A percentile compares a stretch with the other conserved stretches of the same genome.
Conservation (phyloP, 495 filamentous ascomycete genomes). For the Neurospora cerealis region DNA sequence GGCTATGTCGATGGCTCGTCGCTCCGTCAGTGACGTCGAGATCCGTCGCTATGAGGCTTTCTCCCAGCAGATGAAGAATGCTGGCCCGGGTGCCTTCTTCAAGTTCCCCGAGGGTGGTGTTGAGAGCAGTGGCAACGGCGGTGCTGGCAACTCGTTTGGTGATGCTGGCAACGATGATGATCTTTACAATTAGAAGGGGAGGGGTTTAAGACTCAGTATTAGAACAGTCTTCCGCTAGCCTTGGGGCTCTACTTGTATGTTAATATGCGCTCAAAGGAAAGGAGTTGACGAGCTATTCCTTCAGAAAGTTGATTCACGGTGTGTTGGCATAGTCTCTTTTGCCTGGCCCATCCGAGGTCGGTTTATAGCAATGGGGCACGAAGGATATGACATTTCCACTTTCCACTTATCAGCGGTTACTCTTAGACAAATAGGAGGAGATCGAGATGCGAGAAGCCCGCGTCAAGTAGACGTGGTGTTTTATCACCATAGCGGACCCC, state of each 20-base stretch:
- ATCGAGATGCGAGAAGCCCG: neutral
- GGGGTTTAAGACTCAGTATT: neutral
- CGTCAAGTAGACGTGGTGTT: neutral
- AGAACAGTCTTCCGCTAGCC: neutral
- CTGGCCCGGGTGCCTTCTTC: conserved; percentile 90
- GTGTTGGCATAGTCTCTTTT: neutral
- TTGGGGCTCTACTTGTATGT: neutral
- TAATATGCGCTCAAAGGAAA: neutral
- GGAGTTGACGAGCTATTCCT: neutral
- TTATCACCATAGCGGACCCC: neutral
- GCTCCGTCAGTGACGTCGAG: conserved; percentile 93
- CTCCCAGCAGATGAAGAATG: conserved; percentile 96
- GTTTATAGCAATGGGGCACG: neutral
- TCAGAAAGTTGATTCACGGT: neutral
- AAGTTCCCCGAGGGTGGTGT: conserved; percentile 77
- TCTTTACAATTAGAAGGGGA: conserved; percentile 51
- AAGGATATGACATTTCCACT: neutral
- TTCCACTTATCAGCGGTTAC: neutral
- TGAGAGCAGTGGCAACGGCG: conserved; percentile 38
- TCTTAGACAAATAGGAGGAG: neutral
- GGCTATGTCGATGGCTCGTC: conserved; percentile 87
- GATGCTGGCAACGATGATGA: conserved; percentile 81
- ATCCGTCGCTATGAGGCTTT: conserved; percentile 97
- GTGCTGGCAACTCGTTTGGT: conserved; percentile 56
- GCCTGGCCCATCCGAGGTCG: neutral